A percentile compares a stretch with the other conserved stretches of the same genome.
phyloP scores from a whole-genome alignment of 108 stramenopile genomes.

The Aurantiochytrium sp. region DNA sequence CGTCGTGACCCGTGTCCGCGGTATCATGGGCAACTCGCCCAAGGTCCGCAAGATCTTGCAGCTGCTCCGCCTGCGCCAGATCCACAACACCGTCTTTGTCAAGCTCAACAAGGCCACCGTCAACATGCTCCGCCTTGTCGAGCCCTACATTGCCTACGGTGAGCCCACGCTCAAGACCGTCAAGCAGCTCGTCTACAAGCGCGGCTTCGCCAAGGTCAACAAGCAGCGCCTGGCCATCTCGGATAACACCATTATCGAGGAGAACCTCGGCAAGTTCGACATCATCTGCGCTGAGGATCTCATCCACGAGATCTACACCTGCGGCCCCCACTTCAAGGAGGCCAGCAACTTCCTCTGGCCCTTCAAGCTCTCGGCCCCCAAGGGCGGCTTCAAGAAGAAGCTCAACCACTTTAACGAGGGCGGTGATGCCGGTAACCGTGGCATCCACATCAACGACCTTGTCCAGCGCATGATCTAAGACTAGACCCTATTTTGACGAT shows the following conservation, averaged over 20 bases:
- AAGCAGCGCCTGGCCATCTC: constrained; percentile 83
- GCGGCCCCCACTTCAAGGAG: constrained; percentile 96
- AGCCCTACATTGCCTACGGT: constrained; percentile 97
- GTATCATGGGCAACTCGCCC: constrained; percentile 98
- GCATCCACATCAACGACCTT: constrained; percentile 89
- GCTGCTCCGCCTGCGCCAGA: constrained; percentile 97
- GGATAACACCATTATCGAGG: constrained; percentile 86
- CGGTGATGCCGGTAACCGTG: constrained; percentile 94
- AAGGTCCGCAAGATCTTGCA: constrained; percentile 99
- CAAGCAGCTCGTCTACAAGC: constrained; percentile 95
- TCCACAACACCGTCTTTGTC: constrained; percentile 98
- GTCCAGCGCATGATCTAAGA: constrained; percentile 90
- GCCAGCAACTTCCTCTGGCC: constrained; percentile 99
- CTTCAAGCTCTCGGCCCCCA: constrained; percentile 96
- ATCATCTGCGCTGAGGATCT: constrained; percentile 87
- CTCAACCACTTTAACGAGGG: constrained; percentile 98
- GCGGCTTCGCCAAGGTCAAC: constrained; percentile 97
- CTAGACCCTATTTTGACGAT: not conserved
- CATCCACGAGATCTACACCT: constrained; percentile 92
- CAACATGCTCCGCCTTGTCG: constrained; percentile 97
- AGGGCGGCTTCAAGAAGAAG: constrained; percentile 98
- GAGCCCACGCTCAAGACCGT: constrained; percentile 91
- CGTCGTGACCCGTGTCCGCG: constrained; percentile 93
- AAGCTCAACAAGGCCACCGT: constrained; percentile 96
- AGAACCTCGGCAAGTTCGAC: constrained; percentile 67